Conservation (phyloP, 345 rosid species). For the Schrenkiella parvula region DNA sequence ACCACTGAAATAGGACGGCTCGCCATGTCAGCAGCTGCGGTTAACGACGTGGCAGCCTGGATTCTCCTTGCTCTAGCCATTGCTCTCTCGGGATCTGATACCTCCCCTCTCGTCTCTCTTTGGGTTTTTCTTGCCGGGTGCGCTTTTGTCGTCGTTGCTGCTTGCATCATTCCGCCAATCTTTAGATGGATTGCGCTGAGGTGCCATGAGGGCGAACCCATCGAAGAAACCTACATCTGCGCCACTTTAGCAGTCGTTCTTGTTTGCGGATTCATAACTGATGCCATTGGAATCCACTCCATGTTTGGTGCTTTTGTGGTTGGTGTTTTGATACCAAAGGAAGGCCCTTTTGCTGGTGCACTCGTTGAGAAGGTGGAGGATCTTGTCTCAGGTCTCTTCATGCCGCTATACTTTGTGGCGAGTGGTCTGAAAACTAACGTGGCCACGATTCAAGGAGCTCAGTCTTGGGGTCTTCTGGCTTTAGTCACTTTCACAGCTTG, state of each 20-base stretch:
- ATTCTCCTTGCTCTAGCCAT: conserved; percentile 78
- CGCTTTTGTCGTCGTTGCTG: conserved; percentile 39
- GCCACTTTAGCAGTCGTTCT: conserved; percentile 51
- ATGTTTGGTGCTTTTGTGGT: conserved; percentile 80
- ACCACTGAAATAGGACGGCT: conserved; percentile 70
- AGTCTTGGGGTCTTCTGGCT: conserved; percentile 70
- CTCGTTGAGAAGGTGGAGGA: conserved; percentile 75
- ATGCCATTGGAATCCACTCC: conserved; percentile 69
- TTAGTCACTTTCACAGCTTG: conserved; percentile 63
- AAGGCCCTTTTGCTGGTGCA: conserved; percentile 64
- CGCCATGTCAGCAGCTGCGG: conserved; percentile 88
- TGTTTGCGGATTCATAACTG: conserved; percentile 65
- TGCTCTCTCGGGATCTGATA: conserved; percentile 56
- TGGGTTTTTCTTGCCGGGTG: conserved; percentile 68
- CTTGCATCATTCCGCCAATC: conserved; percentile 41
- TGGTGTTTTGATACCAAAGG: conserved; percentile 67
- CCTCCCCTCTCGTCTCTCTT: conserved; percentile 50
- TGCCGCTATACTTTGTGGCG: conserved; percentile 71
- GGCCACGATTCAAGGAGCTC: conserved; percentile 59
- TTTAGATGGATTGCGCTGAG: conserved; percentile 54
- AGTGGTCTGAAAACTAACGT: conserved; percentile 79
- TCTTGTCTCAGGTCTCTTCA: conserved; percentile 70
- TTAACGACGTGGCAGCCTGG: conserved; percentile 82
- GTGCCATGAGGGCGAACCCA: conserved; percentile 74
- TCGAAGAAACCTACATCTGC: conserved; percentile 59